Evolutionary conservation across 257 asterid species (phyloP).

Genomic region (Datura wrightii): DNA sequence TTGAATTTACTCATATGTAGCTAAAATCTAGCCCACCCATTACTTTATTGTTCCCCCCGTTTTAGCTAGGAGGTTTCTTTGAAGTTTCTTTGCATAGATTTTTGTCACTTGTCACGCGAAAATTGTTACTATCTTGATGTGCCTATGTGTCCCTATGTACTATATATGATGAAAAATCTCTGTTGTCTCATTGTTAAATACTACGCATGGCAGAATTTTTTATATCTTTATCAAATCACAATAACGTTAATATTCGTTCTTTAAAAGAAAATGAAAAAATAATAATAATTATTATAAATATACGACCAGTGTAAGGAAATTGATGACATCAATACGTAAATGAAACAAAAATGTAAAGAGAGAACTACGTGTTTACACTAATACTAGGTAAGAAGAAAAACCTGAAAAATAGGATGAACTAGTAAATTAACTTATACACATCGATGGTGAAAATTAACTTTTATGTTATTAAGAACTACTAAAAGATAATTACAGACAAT

Average conservation of each 20-base stretch:
- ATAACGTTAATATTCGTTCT: no score
- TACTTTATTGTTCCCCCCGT: neutral
- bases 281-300: neutral
- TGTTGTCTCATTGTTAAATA: neutral
- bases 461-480: no score
- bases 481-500: no score
- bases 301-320: neutral
- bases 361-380: neutral
- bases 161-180: neutral
- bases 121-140: slow-evolving; percentile 13
- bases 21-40: slow-evolving; percentile 18
- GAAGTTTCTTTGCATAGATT: slow-evolving; percentile 45
- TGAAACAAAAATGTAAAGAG: neutral
- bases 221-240: neutral
- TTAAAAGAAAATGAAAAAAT: neutral
- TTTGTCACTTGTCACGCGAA: slow-evolving; percentile 36
- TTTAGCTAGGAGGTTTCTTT: slow-evolving; percentile 29
- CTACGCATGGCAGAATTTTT: neutral
- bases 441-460: no score
- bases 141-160: neutral
- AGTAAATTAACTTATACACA: no score
- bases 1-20: neutral
- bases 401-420: no score
- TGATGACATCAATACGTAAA: neutral
- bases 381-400: no score